Evolutionary conservation across 2,329 filamentous ascomycete species (phyloP), one percentile per base, ranked within the genome.

Genomic region (Sarocladium brachiariae): DNA sequence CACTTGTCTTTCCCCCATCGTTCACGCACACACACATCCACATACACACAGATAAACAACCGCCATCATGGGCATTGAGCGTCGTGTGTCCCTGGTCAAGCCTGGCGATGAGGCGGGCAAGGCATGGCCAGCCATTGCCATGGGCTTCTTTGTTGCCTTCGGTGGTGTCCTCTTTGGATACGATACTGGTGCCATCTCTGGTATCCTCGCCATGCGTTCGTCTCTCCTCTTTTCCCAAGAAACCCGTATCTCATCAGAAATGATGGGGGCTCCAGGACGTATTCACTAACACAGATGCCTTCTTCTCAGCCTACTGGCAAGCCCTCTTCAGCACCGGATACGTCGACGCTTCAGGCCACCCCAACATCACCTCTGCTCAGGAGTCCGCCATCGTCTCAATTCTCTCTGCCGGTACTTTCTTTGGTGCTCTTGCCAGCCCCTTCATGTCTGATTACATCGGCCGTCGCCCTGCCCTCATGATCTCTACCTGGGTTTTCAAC

Each of bases 361-460:
- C 47, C 7, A 58, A 54, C 47, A 57, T 84, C 30, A 73, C 72
- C 2, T 70, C 83, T 0, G 68, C 72, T 0, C 73, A 81, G 55
- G 72, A 79, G 41, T 86, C 84, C 0, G 71, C 80, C 31, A 81
- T 87, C 52, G 84, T 87, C 31, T 88, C 86, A 3, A 89, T 89
- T 56, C 75, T 90, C n/a, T 89, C 85, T 0, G 84, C 83, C 16
- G 86, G 86, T 50, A 89, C 86, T 25, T 89, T 87, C 46, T 38
- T 52, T 35, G 85, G 86, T 46, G 77, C 84, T 18, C 73, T 88
- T 21, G 65, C 59, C 19, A 77, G 76, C 1, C 74, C 77, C 21
- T 71, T 78, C 50, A 58, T 86, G 25, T 80, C 78, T 34, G 84
- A 87, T 58, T 67, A 64, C 50, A 73, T 86, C 37, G 84, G 84